Base-by-base conservation (phyloP, 257 asterid genomes). In the Nicotiana benthamiana region DNA sequence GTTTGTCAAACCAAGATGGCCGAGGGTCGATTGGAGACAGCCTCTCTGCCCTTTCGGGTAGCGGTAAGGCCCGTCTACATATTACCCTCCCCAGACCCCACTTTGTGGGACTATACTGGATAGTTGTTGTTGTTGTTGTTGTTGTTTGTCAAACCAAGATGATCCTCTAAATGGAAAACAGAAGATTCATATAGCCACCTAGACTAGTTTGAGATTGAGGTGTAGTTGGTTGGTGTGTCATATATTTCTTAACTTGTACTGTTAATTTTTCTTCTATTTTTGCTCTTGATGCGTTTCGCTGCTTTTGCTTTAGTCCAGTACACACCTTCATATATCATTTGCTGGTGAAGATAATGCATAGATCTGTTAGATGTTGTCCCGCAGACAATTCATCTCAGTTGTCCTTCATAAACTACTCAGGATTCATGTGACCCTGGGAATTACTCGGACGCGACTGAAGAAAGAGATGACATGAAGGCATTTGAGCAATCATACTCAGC, bases 401-500 rank as follows among this genome's bases (percentile, higher is more conserved):
- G 9, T 6, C 26, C 79, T 77, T 82, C 34, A 66, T 77, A 80
- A 46, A 75, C 75, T 43, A 56, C 80, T 64, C 91, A 94, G 99
- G 97, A 96, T 82, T 89, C 93, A 6, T 84, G 85, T 74, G 96
- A 95, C 83, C 96, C 87, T 12, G 98, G 93, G 61, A 89, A 84
- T 87, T 92, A 91, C 82, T 96, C 98, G 16, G 95, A 92, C 60
- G 89, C 90, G 59, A 92, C 97, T 40, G 99, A 93, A 80, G 97
- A 90, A 84, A 86, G 82, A 84, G 90, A 88, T 17, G 96, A 87
- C 74, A 81, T 81, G 75, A 89, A 87, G 87, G 84, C 90, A 64
- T 83, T 91, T 1, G 84, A 80, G 75, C 91, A 56, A 56, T 66
- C 89, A 15, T 27, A n/a, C 72, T 76, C 88, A 48, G 57, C 83